phyloP scores from a whole-genome alignment of 441 rosid species.

The Omphalea diandra region DNA sequence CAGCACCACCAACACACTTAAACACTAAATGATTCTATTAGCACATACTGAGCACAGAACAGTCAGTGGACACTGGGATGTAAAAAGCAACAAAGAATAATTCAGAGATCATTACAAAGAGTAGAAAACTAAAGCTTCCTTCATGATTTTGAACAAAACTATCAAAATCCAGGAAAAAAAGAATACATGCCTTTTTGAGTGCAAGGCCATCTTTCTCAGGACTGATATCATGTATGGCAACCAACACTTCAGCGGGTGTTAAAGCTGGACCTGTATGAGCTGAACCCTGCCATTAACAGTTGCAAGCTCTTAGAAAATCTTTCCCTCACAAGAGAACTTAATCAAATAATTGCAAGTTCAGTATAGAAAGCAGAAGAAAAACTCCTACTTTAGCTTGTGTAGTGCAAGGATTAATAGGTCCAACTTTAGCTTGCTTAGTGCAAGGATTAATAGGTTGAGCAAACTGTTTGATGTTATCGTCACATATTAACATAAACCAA shows the following conservation, averaged over 20 bases:
- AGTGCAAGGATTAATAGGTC: too few relatives aligned
- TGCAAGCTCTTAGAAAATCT: slow-evolving; percentile 5
- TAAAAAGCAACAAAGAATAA: neutral
- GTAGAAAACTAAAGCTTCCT: slow-evolving; percentile 16
- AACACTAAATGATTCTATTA: neutral
- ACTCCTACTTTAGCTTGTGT: too few relatives aligned
- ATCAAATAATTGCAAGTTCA: neutral
- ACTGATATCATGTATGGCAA: slow-evolving; percentile 87
- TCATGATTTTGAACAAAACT: slow-evolving; percentile 19
- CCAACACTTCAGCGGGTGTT: slow-evolving; percentile 97
- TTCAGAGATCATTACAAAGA: neutral
- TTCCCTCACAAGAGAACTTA: neutral
- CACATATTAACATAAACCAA: neutral
- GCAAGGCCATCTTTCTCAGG: slow-evolving; percentile 93
- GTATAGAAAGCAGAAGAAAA: too few relatives aligned
- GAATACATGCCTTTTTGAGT: slow-evolving; percentile 68
- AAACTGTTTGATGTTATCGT: neutral
- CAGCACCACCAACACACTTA: neutral
- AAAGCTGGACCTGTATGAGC: slow-evolving; percentile 99
- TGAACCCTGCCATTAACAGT: slow-evolving; percentile 75
- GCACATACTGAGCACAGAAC: neutral
- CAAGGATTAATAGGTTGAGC: neutral
- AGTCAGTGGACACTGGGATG: neutral
- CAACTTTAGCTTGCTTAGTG: slow-evolving; percentile 1
- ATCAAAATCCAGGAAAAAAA: slow-evolving; percentile 24